phyloP scores from a whole-genome alignment of 371 early-diverging fungal species.

The Parasitella parasitica region DNA sequence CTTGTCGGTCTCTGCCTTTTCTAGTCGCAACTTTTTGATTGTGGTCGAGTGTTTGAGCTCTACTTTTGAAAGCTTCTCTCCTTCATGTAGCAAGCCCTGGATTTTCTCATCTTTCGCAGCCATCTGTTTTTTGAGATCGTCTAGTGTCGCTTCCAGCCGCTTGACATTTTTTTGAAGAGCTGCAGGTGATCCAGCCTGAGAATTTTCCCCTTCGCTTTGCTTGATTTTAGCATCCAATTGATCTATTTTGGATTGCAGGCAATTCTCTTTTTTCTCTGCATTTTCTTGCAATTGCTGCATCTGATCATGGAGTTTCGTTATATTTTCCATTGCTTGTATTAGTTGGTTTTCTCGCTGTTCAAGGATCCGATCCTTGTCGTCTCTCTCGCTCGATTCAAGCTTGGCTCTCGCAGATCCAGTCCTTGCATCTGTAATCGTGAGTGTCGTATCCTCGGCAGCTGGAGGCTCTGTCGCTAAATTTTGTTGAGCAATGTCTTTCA shows the following conservation, averaged over 20 bases:
- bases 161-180: conserved; percentile 20
- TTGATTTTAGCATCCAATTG: conserved; percentile 6
- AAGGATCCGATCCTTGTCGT: conserved; percentile 33
- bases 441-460: neutral
- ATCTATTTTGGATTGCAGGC: conserved; percentile 2
- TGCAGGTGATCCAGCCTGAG: neutral
- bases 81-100: conserved; percentile 62
- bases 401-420: neutral
- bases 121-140: conserved; percentile 55
- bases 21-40: conserved; percentile 72
- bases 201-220: neutral
- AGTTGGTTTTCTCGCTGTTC: conserved; percentile 68
- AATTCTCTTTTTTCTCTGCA: conserved; percentile 21
- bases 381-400: neutral
- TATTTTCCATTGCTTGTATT: conserved; percentile 59
- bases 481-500: neutral
- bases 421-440: neutral
- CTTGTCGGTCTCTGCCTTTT: conserved; percentile 68
- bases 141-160: conserved; percentile 43
- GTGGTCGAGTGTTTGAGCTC: conserved; percentile 73
- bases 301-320: conserved; percentile 62
- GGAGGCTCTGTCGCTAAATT: neutral
- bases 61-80: conserved; percentile 78
- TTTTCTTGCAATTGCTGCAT: conserved; percentile 51
- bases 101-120: conserved; percentile 66